A percentile compares a stretch with the other conserved stretches of the same genome.
phyloP scores from a whole-genome alignment of 257 asterid species.

The Pogostemon cablin region DNA sequence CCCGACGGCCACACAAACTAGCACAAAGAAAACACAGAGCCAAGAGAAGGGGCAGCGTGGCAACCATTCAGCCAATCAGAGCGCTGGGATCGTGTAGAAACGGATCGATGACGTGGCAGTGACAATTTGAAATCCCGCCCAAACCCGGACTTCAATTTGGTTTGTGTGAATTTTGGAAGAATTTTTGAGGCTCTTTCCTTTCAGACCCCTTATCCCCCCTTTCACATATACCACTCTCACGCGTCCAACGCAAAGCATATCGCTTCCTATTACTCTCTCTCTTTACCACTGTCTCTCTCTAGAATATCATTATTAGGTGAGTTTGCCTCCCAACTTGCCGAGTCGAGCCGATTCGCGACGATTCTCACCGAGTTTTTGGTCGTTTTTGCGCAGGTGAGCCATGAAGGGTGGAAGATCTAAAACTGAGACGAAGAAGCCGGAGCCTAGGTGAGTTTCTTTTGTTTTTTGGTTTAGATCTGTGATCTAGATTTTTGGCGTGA shows the following conservation, averaged over 20 bases:
- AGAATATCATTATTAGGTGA: constrained; percentile 30
- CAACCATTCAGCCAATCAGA: constrained; percentile 29
- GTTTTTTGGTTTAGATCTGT: constrained; percentile 39
- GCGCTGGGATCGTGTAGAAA: background rate
- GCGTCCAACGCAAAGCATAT: constrained; percentile 41
- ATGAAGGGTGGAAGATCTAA: constrained; percentile 84
- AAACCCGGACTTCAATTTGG: constrained; percentile 91
- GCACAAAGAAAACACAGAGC: constrained; percentile 78
- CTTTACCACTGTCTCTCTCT: constrained; percentile 36
- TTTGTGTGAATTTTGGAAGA: constrained; percentile 43
- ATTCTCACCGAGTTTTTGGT: constrained; percentile 35
- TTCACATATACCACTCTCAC: constrained; percentile 50
- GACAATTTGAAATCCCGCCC: constrained; percentile 88
- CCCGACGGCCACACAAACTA: constrained; percentile 41
- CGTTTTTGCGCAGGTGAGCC: constrained; percentile 37
- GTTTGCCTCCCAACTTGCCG: constrained; percentile 39
- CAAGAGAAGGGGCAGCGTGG: constrained; percentile 30
- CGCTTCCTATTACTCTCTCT: constrained; percentile 39
- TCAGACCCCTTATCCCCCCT: constrained; percentile 51
- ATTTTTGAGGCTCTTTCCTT: constrained; percentile 50
- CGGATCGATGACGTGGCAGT: constrained; percentile 67
- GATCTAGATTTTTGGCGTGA: constrained; percentile 3
- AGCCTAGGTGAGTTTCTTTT: constrained; percentile 54
- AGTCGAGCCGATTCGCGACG: constrained; percentile 44
- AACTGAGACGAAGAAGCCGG: constrained; percentile 58